A percentile compares a stretch with the other conserved stretches of the same genome.
These are phyloP conservation scores for Phlebiopsis flavidoalba DNA, from an alignment of 768 basidiomycete species.

Conservation along the genomic window DNA sequence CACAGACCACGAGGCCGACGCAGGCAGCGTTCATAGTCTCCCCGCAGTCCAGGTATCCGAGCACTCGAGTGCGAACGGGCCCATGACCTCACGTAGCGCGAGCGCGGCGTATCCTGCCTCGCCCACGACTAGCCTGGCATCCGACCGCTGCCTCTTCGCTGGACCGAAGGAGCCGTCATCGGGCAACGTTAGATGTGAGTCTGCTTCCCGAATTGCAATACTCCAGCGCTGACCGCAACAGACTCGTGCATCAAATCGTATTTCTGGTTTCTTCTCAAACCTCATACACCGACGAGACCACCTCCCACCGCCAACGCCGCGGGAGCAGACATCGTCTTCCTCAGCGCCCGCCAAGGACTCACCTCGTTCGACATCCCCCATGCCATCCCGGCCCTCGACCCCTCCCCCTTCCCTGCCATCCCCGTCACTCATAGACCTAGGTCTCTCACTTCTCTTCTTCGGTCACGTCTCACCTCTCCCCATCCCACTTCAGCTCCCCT, in stretches of 20 bases:
- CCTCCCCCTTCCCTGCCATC: constrained; percentile 71
- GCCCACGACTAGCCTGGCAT: constrained; percentile 22
- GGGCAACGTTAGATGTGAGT: constrained; percentile 59
- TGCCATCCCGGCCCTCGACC: constrained; percentile 47
- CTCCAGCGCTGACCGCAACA: constrained; percentile 22
- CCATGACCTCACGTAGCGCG: constrained; percentile 21
- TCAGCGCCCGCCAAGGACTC: constrained; percentile 28
- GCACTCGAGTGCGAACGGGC: constrained; percentile 28
- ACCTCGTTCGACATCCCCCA: constrained; percentile 54
- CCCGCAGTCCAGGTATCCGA: constrained; percentile 48
- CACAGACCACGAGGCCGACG: constrained; percentile 34
- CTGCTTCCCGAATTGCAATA: constrained; percentile 5
- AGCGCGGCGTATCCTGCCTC: constrained; percentile 27
- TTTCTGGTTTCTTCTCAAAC: constrained; percentile 82
- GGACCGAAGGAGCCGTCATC: constrained; percentile 31
- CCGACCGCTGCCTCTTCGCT: constrained; percentile 13
- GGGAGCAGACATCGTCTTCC: constrained; percentile 17
- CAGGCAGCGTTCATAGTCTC: constrained; percentile 55
- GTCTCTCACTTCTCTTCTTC: constrained; percentile 65
- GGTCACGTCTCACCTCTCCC: constrained; percentile 62
- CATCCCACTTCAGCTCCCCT: constrained; percentile 73
- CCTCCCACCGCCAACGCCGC: constrained; percentile 19
- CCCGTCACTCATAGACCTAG: constrained; percentile 70
- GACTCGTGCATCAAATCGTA: constrained; percentile 61
- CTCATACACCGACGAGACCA: constrained; percentile 71